Percentiles rank a stretch among this genome's conserved stretches.
Evolutionary conservation across 1,139 yeast species (phyloP).

Genomic region (Waltiozyma sp.): DNA sequence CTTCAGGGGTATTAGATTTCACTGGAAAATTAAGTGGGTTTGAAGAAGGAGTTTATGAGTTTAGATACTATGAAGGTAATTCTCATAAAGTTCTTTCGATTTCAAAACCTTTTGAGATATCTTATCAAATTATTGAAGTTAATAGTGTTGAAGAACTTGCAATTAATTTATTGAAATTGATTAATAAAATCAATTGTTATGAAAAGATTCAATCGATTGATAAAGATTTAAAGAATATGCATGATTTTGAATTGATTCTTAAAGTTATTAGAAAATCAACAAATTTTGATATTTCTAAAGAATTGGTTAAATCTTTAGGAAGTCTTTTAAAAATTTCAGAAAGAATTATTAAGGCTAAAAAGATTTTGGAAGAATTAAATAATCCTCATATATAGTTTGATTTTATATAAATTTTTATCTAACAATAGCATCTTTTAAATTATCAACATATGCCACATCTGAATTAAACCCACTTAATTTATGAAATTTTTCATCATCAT

Average conservation of each 20-base stretch:
- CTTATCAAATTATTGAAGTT: slow-evolving; percentile 24
- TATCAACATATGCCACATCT: background rate
- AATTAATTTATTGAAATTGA: slow-evolving; percentile 10
- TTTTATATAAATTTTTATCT: background rate
- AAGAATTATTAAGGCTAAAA: slow-evolving; percentile 23
- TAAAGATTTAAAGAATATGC: slow-evolving; percentile 13
- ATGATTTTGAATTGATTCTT: slow-evolving; percentile 18
- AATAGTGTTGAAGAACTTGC: slow-evolving; percentile 23
- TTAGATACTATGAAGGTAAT: slow-evolving; percentile 61
- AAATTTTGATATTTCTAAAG: slow-evolving; percentile 24
- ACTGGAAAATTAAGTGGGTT: slow-evolving; percentile 42
- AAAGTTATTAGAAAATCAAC: slow-evolving; percentile 17
- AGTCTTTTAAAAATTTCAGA: slow-evolving; percentile 21
- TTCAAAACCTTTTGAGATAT: slow-evolving; percentile 62
- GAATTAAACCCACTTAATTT: slow-evolving; percentile 1
- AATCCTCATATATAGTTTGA: background rate
- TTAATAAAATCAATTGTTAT: slow-evolving; percentile 15
- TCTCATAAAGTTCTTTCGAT: slow-evolving; percentile 63
- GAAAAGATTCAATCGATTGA: slow-evolving; percentile 11
- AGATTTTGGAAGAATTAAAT: slow-evolving; percentile 20
- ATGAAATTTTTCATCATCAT: slow-evolving; percentile 2
- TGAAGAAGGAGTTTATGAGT: slow-evolving; percentile 68
- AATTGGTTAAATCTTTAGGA: slow-evolving; percentile 22
- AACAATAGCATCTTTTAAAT: slow-evolving; percentile 1
- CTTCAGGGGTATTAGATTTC: slow-evolving; percentile 43